Evolutionary conservation across 352 stramenopile genomes (phyloP), one percentile per base, ranked within the genome.

Genomic region (Blastocystis hominis): DNA sequence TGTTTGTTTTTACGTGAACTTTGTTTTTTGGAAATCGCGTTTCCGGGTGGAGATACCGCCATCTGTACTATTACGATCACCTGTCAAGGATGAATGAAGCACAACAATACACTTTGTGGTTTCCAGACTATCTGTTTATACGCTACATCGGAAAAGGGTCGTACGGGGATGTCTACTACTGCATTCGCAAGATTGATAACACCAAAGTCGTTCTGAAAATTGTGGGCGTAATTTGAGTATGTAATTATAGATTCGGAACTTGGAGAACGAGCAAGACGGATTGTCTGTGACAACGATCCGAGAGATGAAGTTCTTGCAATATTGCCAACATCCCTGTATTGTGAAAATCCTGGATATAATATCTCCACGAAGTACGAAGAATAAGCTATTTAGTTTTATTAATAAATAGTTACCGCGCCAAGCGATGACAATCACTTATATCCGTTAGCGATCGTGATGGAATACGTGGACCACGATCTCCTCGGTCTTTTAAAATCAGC

Each of bases 401-500:
- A 24, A 38, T 38, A n/a, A 15, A 1, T 68, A 38, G 59, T 68
- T 17, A 40, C 59, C 59, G 10, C 30, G 15, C 30, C 20, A 24
- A 34, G 20, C 55, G 30, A 40, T 10, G 36, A 59, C 13, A 30
- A 78, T 30, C 10, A 36, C 1, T 59, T 78, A 34, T 56, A 24
- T 78, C 68, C 68, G 5, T 56, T 78, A 6, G 68, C 68, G 17
- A 78, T 78, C 38, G 68, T 78, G 36, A 78, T 78, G 68, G 68
- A 78, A 40, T 78, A 78, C 38, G n/a, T 78, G 61, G 68, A 78
- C 13, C n/a, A 78, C 30, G 68, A 78, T 59, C 42, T 78, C 3
- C 89, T 95, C 15, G 92, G 63, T 76, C 40, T 86, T 6, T 17
- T 53, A 24, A 53, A 72, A 38, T 75, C 75, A 7, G 47, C 24